Percentiles rank a stretch among this genome's conserved stretches.
Evolutionary conservation across 805 yeast species (phyloP).

Genomic region (Lipomyces sp.): DNA sequence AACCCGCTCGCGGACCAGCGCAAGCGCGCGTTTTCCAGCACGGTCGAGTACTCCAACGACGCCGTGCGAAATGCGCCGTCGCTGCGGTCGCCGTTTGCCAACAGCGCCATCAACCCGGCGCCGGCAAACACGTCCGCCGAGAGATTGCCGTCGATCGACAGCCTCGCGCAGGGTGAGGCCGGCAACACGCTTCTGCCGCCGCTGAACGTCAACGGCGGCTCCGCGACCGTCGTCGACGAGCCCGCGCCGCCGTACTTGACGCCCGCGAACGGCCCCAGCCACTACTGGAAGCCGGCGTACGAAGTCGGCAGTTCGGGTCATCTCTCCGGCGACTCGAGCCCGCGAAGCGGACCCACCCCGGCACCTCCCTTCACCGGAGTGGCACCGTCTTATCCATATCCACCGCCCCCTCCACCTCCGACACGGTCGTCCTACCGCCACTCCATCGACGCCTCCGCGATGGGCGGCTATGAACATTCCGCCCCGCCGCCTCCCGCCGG

Average conservation of each 20-base stretch:
- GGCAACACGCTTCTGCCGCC: constrained; percentile 11
- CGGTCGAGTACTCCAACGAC: constrained; percentile 16
- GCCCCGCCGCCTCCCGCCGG: background rate
- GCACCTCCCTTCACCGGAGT: background rate
- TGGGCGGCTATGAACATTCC: constrained; percentile 3
- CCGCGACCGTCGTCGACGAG: background rate
- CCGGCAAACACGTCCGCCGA: constrained; percentile 13
- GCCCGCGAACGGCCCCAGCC: constrained; percentile 21
- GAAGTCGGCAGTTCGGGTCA: background rate
- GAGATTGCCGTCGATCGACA: constrained; percentile 9
- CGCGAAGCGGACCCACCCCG: background rate
- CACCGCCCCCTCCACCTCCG: background rate
- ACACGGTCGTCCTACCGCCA: constrained; percentile 5
- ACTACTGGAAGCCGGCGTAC: constrained; percentile 24
- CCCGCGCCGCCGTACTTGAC: constrained; percentile 17
- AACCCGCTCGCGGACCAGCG: constrained; percentile 12
- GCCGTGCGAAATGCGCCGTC: constrained; percentile 9
- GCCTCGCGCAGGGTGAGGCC: constrained; percentile 4
- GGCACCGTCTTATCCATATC: background rate
- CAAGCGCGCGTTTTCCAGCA: constrained; percentile 29
- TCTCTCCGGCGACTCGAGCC: background rate
- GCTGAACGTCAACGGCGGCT: background rate
- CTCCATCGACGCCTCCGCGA: constrained; percentile 14
- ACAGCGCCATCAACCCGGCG: background rate
- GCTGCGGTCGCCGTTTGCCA: constrained; percentile 4